Percentiles rank a stretch among this genome's conserved stretches.
Evolutionary conservation across 2,329 filamentous ascomycete genomes (phyloP).

Genomic region (Acrocalymma vagum): DNA sequence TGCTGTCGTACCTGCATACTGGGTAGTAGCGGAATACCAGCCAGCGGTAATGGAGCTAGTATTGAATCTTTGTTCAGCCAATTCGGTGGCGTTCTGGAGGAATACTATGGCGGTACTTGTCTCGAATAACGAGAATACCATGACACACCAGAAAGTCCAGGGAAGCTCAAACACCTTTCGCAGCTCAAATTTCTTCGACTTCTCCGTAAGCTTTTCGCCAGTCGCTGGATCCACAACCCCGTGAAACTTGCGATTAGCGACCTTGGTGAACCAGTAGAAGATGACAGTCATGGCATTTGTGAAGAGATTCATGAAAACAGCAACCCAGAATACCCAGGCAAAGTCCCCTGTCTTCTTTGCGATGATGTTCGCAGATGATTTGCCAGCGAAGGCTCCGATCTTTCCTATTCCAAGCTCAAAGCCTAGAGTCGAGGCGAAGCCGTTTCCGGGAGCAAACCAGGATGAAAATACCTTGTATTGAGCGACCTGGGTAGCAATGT

Average conservation of each 20-base stretch:
- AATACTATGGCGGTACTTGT: slow-evolving; percentile 66
- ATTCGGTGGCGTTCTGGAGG: slow-evolving; percentile 66
- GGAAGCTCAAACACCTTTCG: slow-evolving; percentile 65
- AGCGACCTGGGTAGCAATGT: slow-evolving; percentile 70
- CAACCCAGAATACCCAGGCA: slow-evolving; percentile 69
- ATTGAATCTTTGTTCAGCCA: slow-evolving; percentile 67
- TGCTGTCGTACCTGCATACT: slow-evolving; percentile 56
- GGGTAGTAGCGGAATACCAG: slow-evolving; percentile 66
- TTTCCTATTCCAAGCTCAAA: slow-evolving; percentile 69
- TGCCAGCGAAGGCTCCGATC: slow-evolving; percentile 68
- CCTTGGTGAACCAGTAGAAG: slow-evolving; percentile 66
- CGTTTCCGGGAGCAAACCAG: slow-evolving; percentile 69
- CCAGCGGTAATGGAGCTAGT: slow-evolving; percentile 64
- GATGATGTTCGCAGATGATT: slow-evolving; percentile 68
- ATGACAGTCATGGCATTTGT: slow-evolving; percentile 63
- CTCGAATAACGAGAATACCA: slow-evolving; percentile 66
- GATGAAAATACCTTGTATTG: slow-evolving; percentile 73
- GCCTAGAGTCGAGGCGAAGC: slow-evolving; percentile 68
- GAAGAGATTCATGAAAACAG: slow-evolving; percentile 71
- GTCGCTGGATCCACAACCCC: slow-evolving; percentile 64
- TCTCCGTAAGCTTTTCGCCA: slow-evolving; percentile 67
- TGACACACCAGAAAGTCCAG: slow-evolving; percentile 67
- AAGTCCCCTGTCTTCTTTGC: slow-evolving; percentile 67
- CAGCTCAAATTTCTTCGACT: slow-evolving; percentile 65
- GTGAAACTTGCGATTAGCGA: slow-evolving; percentile 58